Percentiles rank a stretch among this genome's conserved stretches.
phyloP scores from a whole-genome alignment of 352 stramenopile species.

The Phytophthora multivora region DNA sequence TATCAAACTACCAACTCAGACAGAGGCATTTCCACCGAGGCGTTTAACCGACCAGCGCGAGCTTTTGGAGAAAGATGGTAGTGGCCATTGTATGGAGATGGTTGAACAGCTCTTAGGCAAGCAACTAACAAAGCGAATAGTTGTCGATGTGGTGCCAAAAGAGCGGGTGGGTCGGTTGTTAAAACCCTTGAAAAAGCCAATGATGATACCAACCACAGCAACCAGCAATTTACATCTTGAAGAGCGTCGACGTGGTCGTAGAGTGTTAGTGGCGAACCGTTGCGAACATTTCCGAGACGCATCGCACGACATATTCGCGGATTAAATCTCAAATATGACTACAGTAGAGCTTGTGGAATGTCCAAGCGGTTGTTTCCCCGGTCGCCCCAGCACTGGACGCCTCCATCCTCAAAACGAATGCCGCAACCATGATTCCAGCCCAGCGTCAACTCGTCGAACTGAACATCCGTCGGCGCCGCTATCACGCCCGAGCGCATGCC shows the following conservation, averaged over 20 bases:
- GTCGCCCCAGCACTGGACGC: constrained; percentile 74
- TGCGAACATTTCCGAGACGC: constrained; percentile 46
- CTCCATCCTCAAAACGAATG: constrained; percentile 67
- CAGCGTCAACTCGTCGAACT: constrained; percentile 72
- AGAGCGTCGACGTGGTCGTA: constrained; percentile 21
- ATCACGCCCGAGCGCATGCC: constrained; percentile 74
- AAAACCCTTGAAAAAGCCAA: constrained; percentile 53
- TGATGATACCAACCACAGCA: constrained; percentile 34
- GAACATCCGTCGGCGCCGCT: constrained; percentile 46
- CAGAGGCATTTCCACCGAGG: constrained; percentile 48
- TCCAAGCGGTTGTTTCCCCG: constrained; percentile 45
- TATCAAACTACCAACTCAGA: constrained; percentile 49
- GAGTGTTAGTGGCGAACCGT: constrained; percentile 48
- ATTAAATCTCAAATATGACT: not conserved
- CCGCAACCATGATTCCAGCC: constrained; percentile 80
- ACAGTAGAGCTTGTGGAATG: constrained; percentile 43
- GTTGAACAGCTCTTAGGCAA: constrained; percentile 30
- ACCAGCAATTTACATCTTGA: constrained; percentile 5
- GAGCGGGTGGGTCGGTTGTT: constrained; percentile 50
- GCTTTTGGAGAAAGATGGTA: constrained; percentile 23
- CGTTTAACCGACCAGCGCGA: constrained; percentile 14
- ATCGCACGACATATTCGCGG: constrained; percentile 12
- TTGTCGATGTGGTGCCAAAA: constrained; percentile 47
- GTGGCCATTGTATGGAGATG: constrained; percentile 20
- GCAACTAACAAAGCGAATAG: constrained; percentile 23